Percentiles rank a stretch among this genome's conserved stretches.
These are phyloP conservation scores for Leccinum sublutescens DNA, from an alignment of 768 basidiomycete species.

Conservation along the genomic window DNA sequence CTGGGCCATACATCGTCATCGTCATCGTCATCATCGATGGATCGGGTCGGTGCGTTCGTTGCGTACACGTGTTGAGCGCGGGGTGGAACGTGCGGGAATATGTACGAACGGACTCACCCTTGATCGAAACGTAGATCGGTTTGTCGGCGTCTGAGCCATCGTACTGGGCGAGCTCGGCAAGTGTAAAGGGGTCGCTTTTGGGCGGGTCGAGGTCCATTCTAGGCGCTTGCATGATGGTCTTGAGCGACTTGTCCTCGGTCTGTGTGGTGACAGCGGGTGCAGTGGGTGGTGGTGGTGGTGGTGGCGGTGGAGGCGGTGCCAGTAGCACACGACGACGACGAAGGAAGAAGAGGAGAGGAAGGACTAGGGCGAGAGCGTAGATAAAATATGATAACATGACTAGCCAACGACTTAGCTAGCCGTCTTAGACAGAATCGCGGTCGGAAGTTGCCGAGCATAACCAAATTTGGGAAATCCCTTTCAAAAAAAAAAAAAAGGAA, in stretches of 20 bases:
- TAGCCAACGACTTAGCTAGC: background rate
- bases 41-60: background rate
- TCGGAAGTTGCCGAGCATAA: slow-evolving; percentile 16
- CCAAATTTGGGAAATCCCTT: background rate
- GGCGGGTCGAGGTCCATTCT: slow-evolving; percentile 62
- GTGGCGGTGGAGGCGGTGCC: background rate
- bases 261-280: slow-evolving; percentile 7
- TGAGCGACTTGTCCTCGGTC: slow-evolving; percentile 35
- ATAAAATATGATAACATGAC: slow-evolving; percentile 20
- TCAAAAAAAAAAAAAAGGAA: background rate
- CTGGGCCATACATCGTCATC: slow-evolving; percentile 22
- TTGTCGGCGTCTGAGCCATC: slow-evolving; percentile 64
- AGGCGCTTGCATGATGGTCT: slow-evolving; percentile 72
- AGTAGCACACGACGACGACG: slow-evolving; percentile 12
- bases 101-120: slow-evolving; percentile 57
- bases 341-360: slow-evolving; percentile 32
- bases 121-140: slow-evolving; percentile 92
- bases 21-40: background rate
- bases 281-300: background rate
- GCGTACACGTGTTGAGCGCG: background rate
- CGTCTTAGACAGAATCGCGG: slow-evolving; percentile 1
- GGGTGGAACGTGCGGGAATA: background rate
- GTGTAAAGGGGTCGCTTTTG: slow-evolving; percentile 76
- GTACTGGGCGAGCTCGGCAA: slow-evolving; percentile 61
- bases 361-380: slow-evolving; percentile 31